Base-by-base conservation (phyloP, 1,284 basidiomycete genomes). In the Trametes versicolor region DNA sequence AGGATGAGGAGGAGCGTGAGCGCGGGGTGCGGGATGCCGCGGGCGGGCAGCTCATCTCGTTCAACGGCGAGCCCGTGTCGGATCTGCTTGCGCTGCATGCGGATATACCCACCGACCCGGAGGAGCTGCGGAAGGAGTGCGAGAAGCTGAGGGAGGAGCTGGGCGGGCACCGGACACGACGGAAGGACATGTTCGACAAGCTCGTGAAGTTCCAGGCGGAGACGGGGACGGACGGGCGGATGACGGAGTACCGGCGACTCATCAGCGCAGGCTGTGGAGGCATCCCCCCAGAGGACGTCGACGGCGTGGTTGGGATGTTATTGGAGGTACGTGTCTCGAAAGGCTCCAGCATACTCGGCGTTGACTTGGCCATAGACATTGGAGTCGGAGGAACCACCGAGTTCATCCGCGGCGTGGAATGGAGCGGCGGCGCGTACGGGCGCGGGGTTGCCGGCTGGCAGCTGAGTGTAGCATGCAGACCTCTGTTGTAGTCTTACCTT, bases 221-320 rank as follows among this genome's bases (percentile, higher is more conserved):
- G 78, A 90, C 93, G 15, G 96, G 96, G 7, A 97, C 95, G 1
- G 89, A 91, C 34, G 94, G 93, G 25, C 85, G 90, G 66, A 96
- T 98, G 87, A 85, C 87, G 1, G 92, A 96, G 70, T 98, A 98
- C 76, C 83, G 95, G 69, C 84, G 90, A 66, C 78, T 98, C 60
- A 95, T 98, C 72, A 91, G 92, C 21, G 89, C 94, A 13, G 95
- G 94, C 0, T 96, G 94, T 77, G 93, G 94, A n/a, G 94, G 94
- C 0, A 85, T 97, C n/a, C 86, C 90, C 1, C 85, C 90, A 1
- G 83, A 88, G 32, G 95, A 97, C 70, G 92, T 98, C 36, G 96
- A 98, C 72, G 86, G 87, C 66, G 89, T 95, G 6, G 83, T 97
- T 63, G 89, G 87, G 48, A 91, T 93, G 84, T 80, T 97, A 50